phyloP scores from a whole-genome alignment of 1,139 yeast genomes.

The Kluyveromyces sp. region DNA sequence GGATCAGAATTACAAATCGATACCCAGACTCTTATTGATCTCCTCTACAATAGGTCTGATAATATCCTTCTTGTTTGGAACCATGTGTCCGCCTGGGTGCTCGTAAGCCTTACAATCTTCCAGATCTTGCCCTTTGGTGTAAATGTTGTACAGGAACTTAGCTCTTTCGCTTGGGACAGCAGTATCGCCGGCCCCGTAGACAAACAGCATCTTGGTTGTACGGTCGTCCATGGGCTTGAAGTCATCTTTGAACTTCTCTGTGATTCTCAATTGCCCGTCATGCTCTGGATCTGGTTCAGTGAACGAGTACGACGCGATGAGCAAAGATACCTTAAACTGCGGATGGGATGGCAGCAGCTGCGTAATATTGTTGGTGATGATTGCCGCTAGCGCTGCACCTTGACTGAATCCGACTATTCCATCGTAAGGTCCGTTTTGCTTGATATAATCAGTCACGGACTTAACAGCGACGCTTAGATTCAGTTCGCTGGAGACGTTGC shows the following conservation, averaged over 20 bases:
- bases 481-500: slow-evolving; percentile 38
- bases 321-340: slow-evolving; percentile 42
- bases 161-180: slow-evolving; percentile 51
- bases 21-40: slow-evolving; percentile 23
- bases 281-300: slow-evolving; percentile 36
- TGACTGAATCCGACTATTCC: slow-evolving; percentile 90
- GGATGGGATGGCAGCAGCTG: slow-evolving; percentile 38
- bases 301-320: slow-evolving; percentile 52
- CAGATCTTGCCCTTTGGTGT: slow-evolving; percentile 29
- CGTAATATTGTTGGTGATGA: slow-evolving; percentile 42
- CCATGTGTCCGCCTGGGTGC: slow-evolving; percentile 83
- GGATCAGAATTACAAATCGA: background rate
- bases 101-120: slow-evolving; percentile 42
- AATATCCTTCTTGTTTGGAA: slow-evolving; percentile 62
- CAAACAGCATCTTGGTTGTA: slow-evolving; percentile 32
- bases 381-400: slow-evolving; percentile 80
- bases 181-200: slow-evolving; percentile 42
- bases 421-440: slow-evolving; percentile 73
- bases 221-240: slow-evolving; percentile 30
- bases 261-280: slow-evolving; percentile 31
- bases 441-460: slow-evolving; percentile 49
- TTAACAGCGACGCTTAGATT: slow-evolving; percentile 40
- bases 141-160: slow-evolving; percentile 40
- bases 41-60: slow-evolving; percentile 38
- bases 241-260: slow-evolving; percentile 30